A percentile compares a stretch with the other conserved stretches of the same genome.
Evolutionary conservation across 306 rosid genomes (phyloP).

Genomic region (Rubus idaeus): DNA sequence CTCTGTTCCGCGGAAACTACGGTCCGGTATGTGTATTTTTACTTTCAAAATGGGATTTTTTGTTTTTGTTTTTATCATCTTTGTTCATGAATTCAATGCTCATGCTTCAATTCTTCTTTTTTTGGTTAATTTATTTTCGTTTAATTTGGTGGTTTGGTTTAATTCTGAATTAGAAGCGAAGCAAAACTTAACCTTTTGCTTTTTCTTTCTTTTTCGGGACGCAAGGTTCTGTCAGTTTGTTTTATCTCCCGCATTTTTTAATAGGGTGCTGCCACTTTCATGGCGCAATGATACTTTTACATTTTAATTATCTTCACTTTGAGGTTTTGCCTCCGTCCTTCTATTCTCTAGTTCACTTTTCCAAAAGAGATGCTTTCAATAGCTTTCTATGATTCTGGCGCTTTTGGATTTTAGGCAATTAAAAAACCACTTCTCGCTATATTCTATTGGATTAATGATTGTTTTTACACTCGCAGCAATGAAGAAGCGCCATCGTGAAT

Average conservation of each 20-base stretch:
- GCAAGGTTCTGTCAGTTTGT: constrained; percentile 30
- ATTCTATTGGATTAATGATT: not conserved
- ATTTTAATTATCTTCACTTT: constrained; percentile 13
- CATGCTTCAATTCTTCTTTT: not conserved
- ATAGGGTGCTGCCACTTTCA: constrained; percentile 25
- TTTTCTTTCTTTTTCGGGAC: constrained; percentile 34
- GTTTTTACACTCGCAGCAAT: constrained; percentile 39
- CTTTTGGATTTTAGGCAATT: not conserved
- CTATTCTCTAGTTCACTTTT: constrained; percentile 21
- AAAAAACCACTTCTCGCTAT: not conserved
- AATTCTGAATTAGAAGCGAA: constrained; percentile 39
- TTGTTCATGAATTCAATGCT: no score
- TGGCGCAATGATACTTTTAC: constrained; percentile 20
- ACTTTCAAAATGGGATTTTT: not conserved
- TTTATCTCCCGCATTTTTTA: not conserved
- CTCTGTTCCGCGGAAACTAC: constrained; percentile 73
- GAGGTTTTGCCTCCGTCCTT: constrained; percentile 27
- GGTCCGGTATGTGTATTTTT: constrained; percentile 53
- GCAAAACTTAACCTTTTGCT: constrained; percentile 42
- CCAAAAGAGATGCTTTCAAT: constrained; percentile 22
- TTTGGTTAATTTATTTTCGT: not conserved
- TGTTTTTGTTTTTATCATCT: no score
- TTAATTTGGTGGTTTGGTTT: constrained; percentile 16
- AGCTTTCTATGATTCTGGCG: constrained; percentile 33
- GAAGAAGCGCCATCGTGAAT: constrained; percentile 71